A percentile compares a stretch with the other conserved stretches of the same genome.
These are phyloP conservation scores for Begonia loranthoides DNA, from an alignment of 306 rosid genomes.

Conservation along the genomic window DNA sequence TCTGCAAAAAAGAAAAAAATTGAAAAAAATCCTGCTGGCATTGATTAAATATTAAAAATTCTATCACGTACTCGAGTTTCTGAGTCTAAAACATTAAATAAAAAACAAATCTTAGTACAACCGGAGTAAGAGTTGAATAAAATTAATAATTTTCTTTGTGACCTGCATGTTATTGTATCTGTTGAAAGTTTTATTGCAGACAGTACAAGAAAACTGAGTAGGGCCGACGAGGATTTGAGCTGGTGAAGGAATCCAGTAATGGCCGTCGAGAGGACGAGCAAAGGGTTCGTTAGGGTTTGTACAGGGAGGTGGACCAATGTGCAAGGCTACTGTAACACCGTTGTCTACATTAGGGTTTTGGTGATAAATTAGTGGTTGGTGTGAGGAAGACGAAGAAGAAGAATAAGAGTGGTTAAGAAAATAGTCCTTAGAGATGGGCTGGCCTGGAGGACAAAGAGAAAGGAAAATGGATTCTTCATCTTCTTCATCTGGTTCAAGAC, in stretches of 20 bases:
- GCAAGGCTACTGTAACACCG: constrained; percentile 77
- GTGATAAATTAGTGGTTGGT: constrained; percentile 5
- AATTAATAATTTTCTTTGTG: background rate
- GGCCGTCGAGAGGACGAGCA: constrained; percentile 17
- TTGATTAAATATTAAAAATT: no score
- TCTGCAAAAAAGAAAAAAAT: constrained; percentile 20
- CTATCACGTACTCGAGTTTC: background rate
- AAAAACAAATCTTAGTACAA: background rate
- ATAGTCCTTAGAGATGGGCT: constrained; percentile 16
- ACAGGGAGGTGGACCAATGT: constrained; percentile 43
- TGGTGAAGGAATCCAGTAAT: constrained; percentile 89
- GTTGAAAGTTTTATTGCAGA: constrained; percentile 87
- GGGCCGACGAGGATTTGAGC: constrained; percentile 93
- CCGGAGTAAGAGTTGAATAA: background rate
- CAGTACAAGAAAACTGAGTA: constrained; percentile 89
- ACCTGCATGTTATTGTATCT: constrained; percentile 99
- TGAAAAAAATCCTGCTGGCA: no score
- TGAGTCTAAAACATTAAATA: background rate
- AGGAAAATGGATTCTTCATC: constrained; percentile 61
- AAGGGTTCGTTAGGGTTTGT: background rate
- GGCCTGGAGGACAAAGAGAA: constrained; percentile 72
- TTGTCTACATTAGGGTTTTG: constrained; percentile 25
- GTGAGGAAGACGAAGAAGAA: constrained; percentile 8
- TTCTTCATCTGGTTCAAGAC: constrained; percentile 19
- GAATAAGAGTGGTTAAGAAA: background rate